Evolutionary conservation across 805 yeast genomes (phyloP), one percentile per base, ranked within the genome.

Genomic region (Pichia nanzhaoensis): DNA sequence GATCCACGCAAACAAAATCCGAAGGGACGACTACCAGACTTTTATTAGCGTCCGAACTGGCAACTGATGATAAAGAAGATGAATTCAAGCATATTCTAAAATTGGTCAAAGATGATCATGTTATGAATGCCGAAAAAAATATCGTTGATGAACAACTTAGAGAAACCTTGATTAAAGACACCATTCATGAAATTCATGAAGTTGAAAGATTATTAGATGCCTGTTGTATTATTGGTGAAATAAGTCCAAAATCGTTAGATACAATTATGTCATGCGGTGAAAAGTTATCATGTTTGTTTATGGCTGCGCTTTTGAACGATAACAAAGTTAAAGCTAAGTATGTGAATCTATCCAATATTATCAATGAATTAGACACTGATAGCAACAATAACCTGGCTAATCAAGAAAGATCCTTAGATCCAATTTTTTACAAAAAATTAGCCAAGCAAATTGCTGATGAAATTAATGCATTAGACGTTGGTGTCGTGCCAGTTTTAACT

Each of bases 11-110:
- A 50, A 84, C 95, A 34, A 93, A 93, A 61, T 79, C 87, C 19
- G 96, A 91, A 63, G 99, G 99, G 42, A 93, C 99, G 37, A 93
- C 99, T 5, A 84, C 95, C 3, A 69, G 98, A 52, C 71, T 93
- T 20, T 65, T 93, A 34, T 66, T 73, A 36, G 86, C 97, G n/a
- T 91, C 96, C 16, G 96, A 90, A 47, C 58, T 76, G 35, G 87
- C 91, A 1, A 66, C 80, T 1, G 74, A 78, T 45, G 79, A 78
- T 51, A 71, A 71, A 13, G 82, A 80, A 50, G 64, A 56, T 5
- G 64, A 56, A 38, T 88, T 75, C 60, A 65, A 67, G 40, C 56
- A 71, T 14, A 67, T 85, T 16, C 73, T 93, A 42, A 71, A 78
- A n/a, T 70, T 78, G 36, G 81, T 93, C 19, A 74, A 82, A 52